Conservation (phyloP, 805 yeast species). For the Candida palmyrensis region DNA sequence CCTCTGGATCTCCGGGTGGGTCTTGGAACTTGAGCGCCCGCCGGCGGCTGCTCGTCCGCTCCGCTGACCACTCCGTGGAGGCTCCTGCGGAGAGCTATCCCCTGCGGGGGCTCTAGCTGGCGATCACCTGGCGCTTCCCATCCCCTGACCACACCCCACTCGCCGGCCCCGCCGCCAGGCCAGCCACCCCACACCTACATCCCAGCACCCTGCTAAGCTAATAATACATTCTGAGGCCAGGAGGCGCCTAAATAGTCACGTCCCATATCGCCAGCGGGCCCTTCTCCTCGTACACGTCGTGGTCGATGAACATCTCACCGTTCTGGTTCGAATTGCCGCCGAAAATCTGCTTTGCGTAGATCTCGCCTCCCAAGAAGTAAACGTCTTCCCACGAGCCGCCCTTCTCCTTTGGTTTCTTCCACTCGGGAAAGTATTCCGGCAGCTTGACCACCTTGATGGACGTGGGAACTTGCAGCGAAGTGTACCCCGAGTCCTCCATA, state of each 20-base stretch:
- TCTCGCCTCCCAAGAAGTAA: constrained; percentile 80
- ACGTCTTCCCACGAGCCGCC: constrained; percentile 68
- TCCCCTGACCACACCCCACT: no score
- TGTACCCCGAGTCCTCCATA: constrained; percentile 14
- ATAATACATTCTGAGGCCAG: no score
- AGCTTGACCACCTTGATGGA: constrained; percentile 60
- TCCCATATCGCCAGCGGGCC: constrained; percentile 89
- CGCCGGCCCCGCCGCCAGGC: no score
- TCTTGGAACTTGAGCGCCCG: no score
- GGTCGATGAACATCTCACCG: constrained; percentile 60
- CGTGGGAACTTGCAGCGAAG: constrained; percentile 70
- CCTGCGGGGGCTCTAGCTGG: no score
- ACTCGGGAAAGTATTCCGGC: constrained; percentile 92
- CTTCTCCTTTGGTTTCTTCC: constrained; percentile 58
- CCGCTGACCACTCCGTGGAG: no score
- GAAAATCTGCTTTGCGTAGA: constrained; percentile 81
- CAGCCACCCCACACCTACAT: no score
- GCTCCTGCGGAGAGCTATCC: no score
- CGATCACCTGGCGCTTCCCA: no score
- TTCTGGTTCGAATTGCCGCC: constrained; percentile 50
- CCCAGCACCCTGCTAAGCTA: no score
- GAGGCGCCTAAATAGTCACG: constrained; percentile 10
- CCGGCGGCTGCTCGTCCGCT: no score
- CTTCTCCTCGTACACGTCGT: constrained; percentile 64
- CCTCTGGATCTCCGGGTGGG: no score